Evolutionary conservation across 306 rosid genomes (phyloP).

Genomic region (Amphicarpaea edgeworthii): DNA sequence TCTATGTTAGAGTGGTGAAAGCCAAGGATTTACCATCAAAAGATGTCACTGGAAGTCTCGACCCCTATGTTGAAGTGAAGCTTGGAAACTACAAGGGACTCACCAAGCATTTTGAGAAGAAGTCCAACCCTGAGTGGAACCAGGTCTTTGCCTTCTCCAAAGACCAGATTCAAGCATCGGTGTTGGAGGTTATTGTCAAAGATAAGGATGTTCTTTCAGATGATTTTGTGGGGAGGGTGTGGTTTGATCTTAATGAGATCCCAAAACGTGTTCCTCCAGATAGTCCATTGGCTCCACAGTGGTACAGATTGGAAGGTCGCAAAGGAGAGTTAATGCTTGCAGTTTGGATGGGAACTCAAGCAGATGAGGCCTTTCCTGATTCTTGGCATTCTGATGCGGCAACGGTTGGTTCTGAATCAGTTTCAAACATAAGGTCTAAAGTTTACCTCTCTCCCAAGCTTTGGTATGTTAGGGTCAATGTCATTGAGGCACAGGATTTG

Average conservation of each 20-base stretch:
- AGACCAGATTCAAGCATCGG: conserved; percentile 84
- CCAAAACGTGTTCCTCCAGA: conserved; percentile 90
- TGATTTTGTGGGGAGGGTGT: conserved; percentile 74
- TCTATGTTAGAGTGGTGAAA: conserved; percentile 84
- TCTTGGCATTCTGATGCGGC: conserved; percentile 98
- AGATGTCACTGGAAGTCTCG: conserved; percentile 84
- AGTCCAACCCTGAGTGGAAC: conserved; percentile 8
- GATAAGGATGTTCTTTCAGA: conserved; percentile 83
- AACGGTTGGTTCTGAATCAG: conserved; percentile 70
- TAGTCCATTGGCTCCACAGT: conserved; percentile 92
- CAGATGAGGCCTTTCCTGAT: conserved; percentile 93
- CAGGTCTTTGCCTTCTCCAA: conserved; percentile 61
- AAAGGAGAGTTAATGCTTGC: conserved; percentile 95
- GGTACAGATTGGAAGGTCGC: conserved; percentile 81
- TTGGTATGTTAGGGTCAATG: conserved; percentile 92
- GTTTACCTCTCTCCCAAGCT: conserved; percentile 54
- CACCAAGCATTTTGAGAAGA: conserved; percentile 10
- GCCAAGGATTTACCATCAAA: conserved; percentile 86
- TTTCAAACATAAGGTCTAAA: conserved; percentile 75
- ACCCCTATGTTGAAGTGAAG: conserved; percentile 75
- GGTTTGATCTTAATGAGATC: conserved; percentile 75
- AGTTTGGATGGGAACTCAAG: conserved; percentile 99
- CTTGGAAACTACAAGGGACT: conserved; percentile 5
- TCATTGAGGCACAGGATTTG: conserved; percentile 93
- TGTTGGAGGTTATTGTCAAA: conserved; percentile 79